Percentiles rank a stretch among this genome's conserved stretches.
phyloP scores from a whole-genome alignment of 345 rosid genomes.

The Microthlaspi erraticum region DNA sequence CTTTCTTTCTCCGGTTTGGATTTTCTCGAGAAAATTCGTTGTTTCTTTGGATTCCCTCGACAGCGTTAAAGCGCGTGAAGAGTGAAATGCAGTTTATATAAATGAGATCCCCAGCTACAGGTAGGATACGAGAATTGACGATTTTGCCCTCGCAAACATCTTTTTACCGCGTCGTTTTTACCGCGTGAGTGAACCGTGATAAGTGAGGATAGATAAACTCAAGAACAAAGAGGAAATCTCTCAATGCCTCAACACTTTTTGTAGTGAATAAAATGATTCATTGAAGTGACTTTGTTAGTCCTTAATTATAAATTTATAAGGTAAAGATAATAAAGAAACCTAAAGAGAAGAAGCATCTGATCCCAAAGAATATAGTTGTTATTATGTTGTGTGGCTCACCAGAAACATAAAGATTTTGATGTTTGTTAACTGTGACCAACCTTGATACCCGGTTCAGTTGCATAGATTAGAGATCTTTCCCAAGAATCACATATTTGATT shows the following conservation, averaged over 20 bases:
- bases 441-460: neutral
- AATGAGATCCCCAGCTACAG: constrained; percentile 7
- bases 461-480: no score
- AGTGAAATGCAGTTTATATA: constrained; percentile 1
- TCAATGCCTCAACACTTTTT: no score
- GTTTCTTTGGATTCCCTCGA: constrained; percentile 5
- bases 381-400: neutral
- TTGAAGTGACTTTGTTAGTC: no score
- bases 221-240: no score
- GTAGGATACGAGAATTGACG: neutral
- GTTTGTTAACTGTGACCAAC: no score
- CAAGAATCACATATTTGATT: no score
- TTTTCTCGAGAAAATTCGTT: constrained; percentile 12
- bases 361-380: neutral
- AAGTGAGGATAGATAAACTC: no score
- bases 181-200: no score
- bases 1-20: neutral
- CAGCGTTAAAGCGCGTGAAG: constrained; percentile 27
- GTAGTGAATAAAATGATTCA: no score
- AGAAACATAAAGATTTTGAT: neutral
- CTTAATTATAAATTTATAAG: no score
- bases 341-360: constrained; percentile 5
- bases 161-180: neutral
- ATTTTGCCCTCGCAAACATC: neutral
- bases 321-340: neutral